These are phyloP conservation scores for Lumnitzera racemosa DNA, from an alignment of 345 rosid species.

Conservation along the genomic window DNA sequence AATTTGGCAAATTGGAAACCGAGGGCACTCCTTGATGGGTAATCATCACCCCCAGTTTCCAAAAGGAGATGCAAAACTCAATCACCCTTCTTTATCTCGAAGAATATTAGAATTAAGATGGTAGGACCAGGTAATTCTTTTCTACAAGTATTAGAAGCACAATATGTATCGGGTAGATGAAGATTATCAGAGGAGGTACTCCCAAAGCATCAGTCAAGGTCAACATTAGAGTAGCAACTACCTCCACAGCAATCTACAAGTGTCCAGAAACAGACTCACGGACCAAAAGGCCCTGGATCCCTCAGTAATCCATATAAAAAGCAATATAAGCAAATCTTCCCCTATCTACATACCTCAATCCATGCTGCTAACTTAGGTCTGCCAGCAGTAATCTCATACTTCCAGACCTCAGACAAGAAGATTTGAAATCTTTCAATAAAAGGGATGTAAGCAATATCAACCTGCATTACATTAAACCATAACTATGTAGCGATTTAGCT, in stretches of 20 bases:
- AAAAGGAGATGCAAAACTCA: background rate
- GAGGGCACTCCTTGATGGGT: too few species aligned
- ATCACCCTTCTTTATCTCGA: background rate
- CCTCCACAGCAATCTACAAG: too few species aligned
- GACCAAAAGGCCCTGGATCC: background rate
- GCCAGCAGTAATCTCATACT: conserved; percentile 50
- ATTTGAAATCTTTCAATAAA: conserved; percentile 58
- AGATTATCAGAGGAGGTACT: background rate
- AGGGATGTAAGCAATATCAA: conserved; percentile 64
- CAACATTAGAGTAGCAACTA: background rate
- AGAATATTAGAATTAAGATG: background rate
- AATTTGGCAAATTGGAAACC: too few species aligned
- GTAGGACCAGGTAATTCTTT: background rate
- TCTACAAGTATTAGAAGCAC: too few species aligned
- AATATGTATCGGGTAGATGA: background rate
- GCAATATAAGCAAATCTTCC: background rate
- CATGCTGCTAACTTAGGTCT: conserved; percentile 74
- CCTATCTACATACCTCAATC: conserved; percentile 47
- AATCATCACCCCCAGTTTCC: too few species aligned
- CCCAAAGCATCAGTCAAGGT: background rate
- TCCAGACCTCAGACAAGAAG: conserved; percentile 37
- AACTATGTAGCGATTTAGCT: too few species aligned
- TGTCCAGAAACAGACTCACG: too few species aligned
- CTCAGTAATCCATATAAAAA: background rate
- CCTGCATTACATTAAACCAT: conserved; percentile 29